phyloP scores from a whole-genome alignment of 2,329 filamentous ascomycete species.

The Penicillium aurantiogriseum region DNA sequence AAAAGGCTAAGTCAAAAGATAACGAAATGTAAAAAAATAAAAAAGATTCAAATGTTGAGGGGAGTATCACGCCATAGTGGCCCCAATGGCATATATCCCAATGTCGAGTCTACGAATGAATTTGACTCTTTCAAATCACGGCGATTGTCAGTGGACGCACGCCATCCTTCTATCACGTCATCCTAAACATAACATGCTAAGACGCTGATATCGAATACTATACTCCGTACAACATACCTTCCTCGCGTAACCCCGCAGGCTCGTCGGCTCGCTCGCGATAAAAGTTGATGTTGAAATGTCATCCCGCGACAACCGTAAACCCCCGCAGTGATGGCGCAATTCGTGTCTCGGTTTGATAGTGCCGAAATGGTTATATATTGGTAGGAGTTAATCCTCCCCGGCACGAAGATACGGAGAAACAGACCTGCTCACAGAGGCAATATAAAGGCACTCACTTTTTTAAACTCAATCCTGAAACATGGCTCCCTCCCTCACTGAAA shows the following conservation, averaged over 20 bases:
- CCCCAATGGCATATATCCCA: no score
- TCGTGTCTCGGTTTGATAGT: conserved; percentile 1
- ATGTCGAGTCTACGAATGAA: no score
- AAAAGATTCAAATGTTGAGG: not conserved
- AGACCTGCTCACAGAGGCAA: not conserved
- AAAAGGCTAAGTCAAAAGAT: not conserved
- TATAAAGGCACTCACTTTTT: not conserved
- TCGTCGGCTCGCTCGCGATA: conserved; percentile 1
- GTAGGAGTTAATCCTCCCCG: not conserved
- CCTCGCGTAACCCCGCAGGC: conserved; percentile 1
- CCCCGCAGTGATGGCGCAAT: conserved; percentile 22
- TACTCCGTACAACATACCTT: no score
- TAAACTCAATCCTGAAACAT: conserved; percentile 16
- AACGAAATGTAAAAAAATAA: not conserved
- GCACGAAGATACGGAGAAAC: not conserved
- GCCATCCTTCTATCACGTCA: conserved; percentile 10
- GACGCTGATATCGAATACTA: no score
- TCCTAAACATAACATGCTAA: conserved; percentile 4
- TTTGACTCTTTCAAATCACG: not conserved
- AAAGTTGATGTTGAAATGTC: not conserved
- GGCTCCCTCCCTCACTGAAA: conserved; percentile 38
- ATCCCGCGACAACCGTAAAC: conserved; percentile 5
- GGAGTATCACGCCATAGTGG: not conserved
- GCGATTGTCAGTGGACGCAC: not conserved
- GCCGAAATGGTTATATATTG: conserved; percentile 14